A percentile compares a stretch with the other conserved stretches of the same genome.
These are phyloP conservation scores for Arthrobotrys sinensis DNA, from an alignment of 2,329 filamentous ascomycete genomes.

Conservation along the genomic window DNA sequence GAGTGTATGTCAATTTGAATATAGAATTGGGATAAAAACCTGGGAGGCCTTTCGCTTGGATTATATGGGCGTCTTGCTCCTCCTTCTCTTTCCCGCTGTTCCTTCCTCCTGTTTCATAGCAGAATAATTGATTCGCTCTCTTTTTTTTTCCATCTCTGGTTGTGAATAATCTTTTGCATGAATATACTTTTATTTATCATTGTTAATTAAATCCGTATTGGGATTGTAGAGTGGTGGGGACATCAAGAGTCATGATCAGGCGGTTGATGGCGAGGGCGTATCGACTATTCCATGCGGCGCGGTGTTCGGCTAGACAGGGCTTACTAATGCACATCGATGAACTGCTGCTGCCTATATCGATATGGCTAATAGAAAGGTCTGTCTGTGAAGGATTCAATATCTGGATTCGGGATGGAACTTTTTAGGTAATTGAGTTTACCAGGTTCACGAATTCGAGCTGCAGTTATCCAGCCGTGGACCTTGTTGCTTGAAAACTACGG, in stretches of 20 bases:
- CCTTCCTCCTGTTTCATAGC: constrained; percentile 26
- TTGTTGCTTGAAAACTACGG: neutral
- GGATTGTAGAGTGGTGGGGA: neutral
- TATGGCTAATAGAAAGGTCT: neutral
- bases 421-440: constrained; percentile 6
- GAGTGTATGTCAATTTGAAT: constrained; percentile 30
- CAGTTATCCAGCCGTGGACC: too few species aligned
- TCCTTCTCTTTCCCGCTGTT: constrained; percentile 5
- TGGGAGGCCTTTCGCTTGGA: constrained; percentile 20
- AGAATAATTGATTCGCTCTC: constrained; percentile 49
- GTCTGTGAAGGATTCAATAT: constrained; percentile 39
- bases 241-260: neutral
- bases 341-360: constrained; percentile 26
- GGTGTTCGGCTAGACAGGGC: constrained; percentile 26
- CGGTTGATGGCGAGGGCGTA: neutral
- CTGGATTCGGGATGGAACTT: constrained; percentile 16
- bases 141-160: constrained; percentile 12
- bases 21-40: constrained; percentile 41
- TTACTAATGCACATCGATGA: neutral
- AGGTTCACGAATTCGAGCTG: neutral
- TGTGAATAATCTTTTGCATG: too few species aligned
- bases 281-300: neutral
- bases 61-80: neutral
- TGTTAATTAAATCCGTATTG: neutral
- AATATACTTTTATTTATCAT: constrained; percentile 6